phyloP scores from a whole-genome alignment of 2,329 filamentous ascomycete species.

The Fusarium equiseti region DNA sequence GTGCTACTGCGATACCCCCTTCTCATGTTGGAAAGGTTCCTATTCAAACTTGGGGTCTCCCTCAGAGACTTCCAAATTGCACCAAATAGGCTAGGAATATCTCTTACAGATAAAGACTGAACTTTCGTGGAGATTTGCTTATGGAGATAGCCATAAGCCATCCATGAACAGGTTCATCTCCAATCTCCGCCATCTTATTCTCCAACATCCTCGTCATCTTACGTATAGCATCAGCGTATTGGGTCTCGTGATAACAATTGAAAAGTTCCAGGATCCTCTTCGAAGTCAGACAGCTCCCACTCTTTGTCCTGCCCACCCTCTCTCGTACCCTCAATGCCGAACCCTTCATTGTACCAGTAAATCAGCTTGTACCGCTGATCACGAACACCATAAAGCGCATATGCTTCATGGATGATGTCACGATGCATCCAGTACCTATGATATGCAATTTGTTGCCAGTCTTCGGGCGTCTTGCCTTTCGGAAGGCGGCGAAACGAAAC shows the following conservation, averaged over 20 bases:
- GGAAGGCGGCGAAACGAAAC: slow-evolving; percentile 57
- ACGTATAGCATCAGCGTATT: slow-evolving; percentile 54
- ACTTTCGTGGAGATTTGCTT: not conserved
- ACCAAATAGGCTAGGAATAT: accelerated
- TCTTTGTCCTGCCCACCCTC: slow-evolving; percentile 58
- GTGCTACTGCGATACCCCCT: not conserved
- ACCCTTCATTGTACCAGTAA: slow-evolving; percentile 66
- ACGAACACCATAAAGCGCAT: slow-evolving; percentile 65
- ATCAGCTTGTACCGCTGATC: slow-evolving; percentile 67
- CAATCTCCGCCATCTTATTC: slow-evolving; percentile 65
- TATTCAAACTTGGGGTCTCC: not conserved
- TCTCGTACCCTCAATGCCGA: slow-evolving; percentile 59
- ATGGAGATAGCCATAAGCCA: not conserved
- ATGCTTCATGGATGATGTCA: slow-evolving; percentile 62
- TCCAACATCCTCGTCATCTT: slow-evolving; percentile 59
- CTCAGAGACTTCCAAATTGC: not conserved
- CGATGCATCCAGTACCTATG: slow-evolving; percentile 69
- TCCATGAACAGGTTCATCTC: slow-evolving; percentile 56
- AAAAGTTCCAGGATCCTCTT: slow-evolving; percentile 65
- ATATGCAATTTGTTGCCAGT: slow-evolving; percentile 66
- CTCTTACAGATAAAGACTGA: not conserved
- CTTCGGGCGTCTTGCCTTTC: slow-evolving; percentile 52
- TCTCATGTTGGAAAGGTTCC: not conserved
- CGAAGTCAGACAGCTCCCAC: slow-evolving; percentile 67
- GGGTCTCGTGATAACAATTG: slow-evolving; percentile 57